These are phyloP conservation scores for Neopestalotiopsis sp. DNA, from an alignment of 2,329 filamentous ascomycete species.

Conservation along the genomic window DNA sequence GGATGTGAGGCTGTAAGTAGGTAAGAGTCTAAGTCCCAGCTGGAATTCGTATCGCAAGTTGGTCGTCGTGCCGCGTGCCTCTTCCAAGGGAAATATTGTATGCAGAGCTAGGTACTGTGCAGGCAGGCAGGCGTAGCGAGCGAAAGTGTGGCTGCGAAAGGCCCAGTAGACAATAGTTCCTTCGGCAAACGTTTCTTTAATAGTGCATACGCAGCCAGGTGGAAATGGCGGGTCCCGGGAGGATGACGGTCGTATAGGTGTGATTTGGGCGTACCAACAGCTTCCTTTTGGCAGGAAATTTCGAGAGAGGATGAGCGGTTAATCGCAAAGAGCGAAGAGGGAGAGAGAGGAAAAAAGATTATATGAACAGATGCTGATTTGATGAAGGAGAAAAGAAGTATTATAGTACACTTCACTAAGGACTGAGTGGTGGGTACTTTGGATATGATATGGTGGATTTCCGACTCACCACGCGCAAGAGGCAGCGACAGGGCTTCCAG, in stretches of 20 bases:
- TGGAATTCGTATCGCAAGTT: background rate
- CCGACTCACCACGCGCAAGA: slow-evolving; percentile 1
- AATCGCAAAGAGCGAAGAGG: slow-evolving; percentile 9
- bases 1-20: slow-evolving; percentile 1
- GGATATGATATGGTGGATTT: slow-evolving; percentile 20
- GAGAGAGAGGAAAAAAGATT: slow-evolving; percentile 14
- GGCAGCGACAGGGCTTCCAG: slow-evolving; percentile 5
- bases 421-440: slow-evolving; percentile 20
- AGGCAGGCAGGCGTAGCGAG: background rate
- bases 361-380: slow-evolving; percentile 20
- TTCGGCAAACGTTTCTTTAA: background rate
- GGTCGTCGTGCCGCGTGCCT: background rate
- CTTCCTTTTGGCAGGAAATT: background rate
- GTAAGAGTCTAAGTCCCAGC: background rate
- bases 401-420: slow-evolving; percentile 23
- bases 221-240: slow-evolving; percentile 1
- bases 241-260: background rate
- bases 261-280: slow-evolving; percentile 10
- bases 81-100: background rate
- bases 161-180: background rate
- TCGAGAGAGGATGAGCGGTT: slow-evolving; percentile 13
- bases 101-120: background rate
- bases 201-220: background rate
- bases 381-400: slow-evolving; percentile 18
- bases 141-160: background rate